Evolutionary conservation across 2,329 filamentous ascomycete species (phyloP).

Genomic region (Bipolaris bicolor): DNA sequence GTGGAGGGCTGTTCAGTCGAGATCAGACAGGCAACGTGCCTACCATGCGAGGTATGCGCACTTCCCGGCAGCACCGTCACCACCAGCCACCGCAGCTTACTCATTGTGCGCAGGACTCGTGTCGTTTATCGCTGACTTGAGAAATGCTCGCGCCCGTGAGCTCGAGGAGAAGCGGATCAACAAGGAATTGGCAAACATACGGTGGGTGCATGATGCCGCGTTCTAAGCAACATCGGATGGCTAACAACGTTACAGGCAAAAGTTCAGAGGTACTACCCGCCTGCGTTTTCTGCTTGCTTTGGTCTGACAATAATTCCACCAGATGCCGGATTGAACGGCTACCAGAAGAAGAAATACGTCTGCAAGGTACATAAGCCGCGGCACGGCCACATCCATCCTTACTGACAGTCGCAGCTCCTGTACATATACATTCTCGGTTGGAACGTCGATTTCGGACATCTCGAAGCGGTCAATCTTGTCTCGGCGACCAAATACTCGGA

Average conservation of each 20-base stretch:
- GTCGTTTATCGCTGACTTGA: conserved; percentile 95
- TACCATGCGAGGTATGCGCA: conserved; percentile 49
- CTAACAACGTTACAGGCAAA: conserved; percentile 66
- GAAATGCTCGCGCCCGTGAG: conserved; percentile 93
- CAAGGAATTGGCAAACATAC: conserved; percentile 98
- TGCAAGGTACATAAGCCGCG: conserved; percentile 71
- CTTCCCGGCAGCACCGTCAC: background rate
- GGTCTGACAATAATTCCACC: conserved; percentile 20
- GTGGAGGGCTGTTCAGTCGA: conserved; percentile 51
- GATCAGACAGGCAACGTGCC: conserved; percentile 50
- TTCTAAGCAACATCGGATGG: conserved; percentile 13
- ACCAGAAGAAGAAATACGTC: conserved; percentile 99
- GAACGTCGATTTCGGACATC: conserved; percentile 98
- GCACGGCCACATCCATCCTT: background rate
- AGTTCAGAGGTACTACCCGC: conserved; percentile 76
- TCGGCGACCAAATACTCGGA: conserved; percentile 97
- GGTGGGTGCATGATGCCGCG: conserved; percentile 56
- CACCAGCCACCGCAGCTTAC: conserved; percentile 18
- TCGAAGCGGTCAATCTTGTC: conserved; percentile 97
- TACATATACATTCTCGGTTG: conserved; percentile 99
- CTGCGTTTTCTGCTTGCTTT: conserved; percentile 5
- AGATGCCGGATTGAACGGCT: conserved; percentile 90
- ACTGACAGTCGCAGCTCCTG: conserved; percentile 65
- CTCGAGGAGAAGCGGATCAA: conserved; percentile 99
- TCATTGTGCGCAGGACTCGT: conserved; percentile 69